Evolutionary conservation across 1,284 basidiomycete species (phyloP).

Genomic region (Trichosporon inkin): DNA sequence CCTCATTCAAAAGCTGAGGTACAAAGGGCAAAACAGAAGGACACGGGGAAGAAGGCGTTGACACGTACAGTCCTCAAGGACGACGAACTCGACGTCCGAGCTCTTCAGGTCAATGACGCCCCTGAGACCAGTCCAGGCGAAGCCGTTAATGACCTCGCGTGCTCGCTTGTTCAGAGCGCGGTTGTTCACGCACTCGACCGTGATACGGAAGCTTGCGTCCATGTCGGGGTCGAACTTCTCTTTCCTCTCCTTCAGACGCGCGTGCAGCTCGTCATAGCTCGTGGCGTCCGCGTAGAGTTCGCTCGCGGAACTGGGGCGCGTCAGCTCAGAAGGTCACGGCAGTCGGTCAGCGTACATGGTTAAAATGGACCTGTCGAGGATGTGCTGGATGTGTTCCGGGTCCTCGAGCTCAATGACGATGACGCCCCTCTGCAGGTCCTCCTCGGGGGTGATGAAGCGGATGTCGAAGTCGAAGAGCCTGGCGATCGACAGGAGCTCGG

Average conservation of each 20-base stretch:
- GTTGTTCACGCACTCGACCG: slow-evolving; percentile 67
- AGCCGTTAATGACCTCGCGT: slow-evolving; percentile 66
- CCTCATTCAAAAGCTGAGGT: neutral
- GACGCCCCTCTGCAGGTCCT: slow-evolving; percentile 54
- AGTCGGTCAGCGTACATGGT: slow-evolving; percentile 62
- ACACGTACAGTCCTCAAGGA: slow-evolving; percentile 80
- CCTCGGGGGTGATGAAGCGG: slow-evolving; percentile 31
- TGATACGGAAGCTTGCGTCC: slow-evolving; percentile 73
- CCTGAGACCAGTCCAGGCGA: slow-evolving; percentile 66
- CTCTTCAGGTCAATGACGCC: slow-evolving; percentile 79
- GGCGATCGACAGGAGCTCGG: slow-evolving; percentile 59
- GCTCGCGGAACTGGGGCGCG: slow-evolving; percentile 61
- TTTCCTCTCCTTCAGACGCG: slow-evolving; percentile 54
- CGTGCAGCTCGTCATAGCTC: slow-evolving; percentile 66
- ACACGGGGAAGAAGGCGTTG: neutral
- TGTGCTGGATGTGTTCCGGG: slow-evolving; percentile 67
- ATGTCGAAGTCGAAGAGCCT: slow-evolving; percentile 42
- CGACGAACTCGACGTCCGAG: slow-evolving; percentile 71
- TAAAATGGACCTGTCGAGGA: slow-evolving; percentile 74
- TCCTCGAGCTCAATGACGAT: slow-evolving; percentile 66
- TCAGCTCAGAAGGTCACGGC: neutral
- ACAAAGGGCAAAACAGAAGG: neutral
- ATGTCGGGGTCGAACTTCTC: slow-evolving; percentile 60
- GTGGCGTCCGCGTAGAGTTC: slow-evolving; percentile 68
- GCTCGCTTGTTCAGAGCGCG: slow-evolving; percentile 15